Base-by-base conservation (phyloP, 1,284 basidiomycete species). In the Rhodotorula sp. region DNA sequence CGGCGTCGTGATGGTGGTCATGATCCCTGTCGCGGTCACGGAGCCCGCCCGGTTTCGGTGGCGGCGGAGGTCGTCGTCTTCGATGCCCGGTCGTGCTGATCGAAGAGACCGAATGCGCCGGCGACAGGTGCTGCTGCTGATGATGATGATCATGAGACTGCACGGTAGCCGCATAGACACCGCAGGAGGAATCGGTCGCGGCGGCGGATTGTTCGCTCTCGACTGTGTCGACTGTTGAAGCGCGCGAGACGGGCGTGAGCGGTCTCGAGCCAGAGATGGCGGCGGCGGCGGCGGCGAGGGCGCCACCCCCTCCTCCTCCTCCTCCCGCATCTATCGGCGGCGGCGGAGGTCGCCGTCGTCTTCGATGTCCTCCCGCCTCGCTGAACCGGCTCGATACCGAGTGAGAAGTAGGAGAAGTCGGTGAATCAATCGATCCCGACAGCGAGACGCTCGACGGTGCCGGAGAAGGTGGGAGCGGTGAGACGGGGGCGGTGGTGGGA, bases 371-470 rank as follows among this genome's bases (percentile, higher is more conserved):
- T 14, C 26, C 54, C 28, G n/a, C 54, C n/a, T 14, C 54, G 26
- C 21, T 34, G 34, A 34, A 34, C 34, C 34, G 34, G 34, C 34
- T 34, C 34, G 34, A 34, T 34, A 6, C 34, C 34, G 34, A 34
- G 34, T 34, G 57, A 43, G 57, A 10, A 43, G 64, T 28, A 8
- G 64, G 64, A 6, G 55, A 26, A 12, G 59, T 60, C 43, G 59
- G 43, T 19, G 65, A 55, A 16, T 60, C 59, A 26, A n/a, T 49
- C 47, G 45, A 31, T 7, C 59, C 59, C 2, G 57, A 10, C 21
- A 43, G 34, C 38, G 57, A n/a, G 38, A 16, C 34, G 21, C 18
- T 58, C 38, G 34, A 43, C 18, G 1, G 34, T 15, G 57, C 57
- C 12, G 57, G 34, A 34, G 57, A 43, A 18, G 57, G 38, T 12